Percentiles rank a stretch among this genome's conserved stretches.
These are phyloP conservation scores for Tricholoma saponaceum DNA, from an alignment of 768 basidiomycete genomes.

Conservation along the genomic window DNA sequence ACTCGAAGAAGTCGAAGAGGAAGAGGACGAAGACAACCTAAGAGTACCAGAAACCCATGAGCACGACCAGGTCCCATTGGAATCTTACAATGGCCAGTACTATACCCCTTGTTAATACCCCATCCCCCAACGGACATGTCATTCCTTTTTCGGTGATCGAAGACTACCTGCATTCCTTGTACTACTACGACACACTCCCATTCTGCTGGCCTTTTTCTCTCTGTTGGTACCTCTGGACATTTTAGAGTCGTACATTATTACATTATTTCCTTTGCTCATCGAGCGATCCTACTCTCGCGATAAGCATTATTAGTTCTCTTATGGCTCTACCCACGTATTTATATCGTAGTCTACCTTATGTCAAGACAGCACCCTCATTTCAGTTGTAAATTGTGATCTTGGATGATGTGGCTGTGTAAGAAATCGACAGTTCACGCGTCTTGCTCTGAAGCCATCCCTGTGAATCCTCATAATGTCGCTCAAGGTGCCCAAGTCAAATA, in stretches of 20 bases:
- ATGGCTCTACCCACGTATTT: slow-evolving; percentile 12
- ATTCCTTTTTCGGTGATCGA: slow-evolving; percentile 3
- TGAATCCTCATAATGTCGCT: slow-evolving; percentile 63
- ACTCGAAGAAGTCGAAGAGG: slow-evolving; percentile 65
- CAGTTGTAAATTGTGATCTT: neutral
- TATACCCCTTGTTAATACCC: slow-evolving; percentile 18
- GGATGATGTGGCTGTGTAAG: slow-evolving; percentile 19
- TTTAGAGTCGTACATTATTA: slow-evolving; percentile 12
- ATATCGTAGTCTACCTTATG: slow-evolving; percentile 9
- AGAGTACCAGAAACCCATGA: slow-evolving; percentile 11
- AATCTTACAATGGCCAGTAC: slow-evolving; percentile 12
- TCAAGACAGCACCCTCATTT: neutral
- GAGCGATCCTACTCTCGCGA: slow-evolving; percentile 11
- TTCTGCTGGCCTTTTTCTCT: neutral
- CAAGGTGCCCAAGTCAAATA: slow-evolving; percentile 88
- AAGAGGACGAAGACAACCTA: slow-evolving; percentile 29
- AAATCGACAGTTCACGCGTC: slow-evolving; percentile 21
- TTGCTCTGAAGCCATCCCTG: slow-evolving; percentile 3
- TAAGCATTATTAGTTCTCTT: slow-evolving; percentile 9
- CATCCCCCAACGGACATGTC: slow-evolving; percentile 5
- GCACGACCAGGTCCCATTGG: slow-evolving; percentile 12
- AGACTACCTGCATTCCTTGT: slow-evolving; percentile 11
- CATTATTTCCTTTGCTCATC: slow-evolving; percentile 8
- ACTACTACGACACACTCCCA: slow-evolving; percentile 5
- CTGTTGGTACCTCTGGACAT: slow-evolving; percentile 3